Evolutionary conservation across 2,329 filamentous ascomycete genomes (phyloP).

Genomic region (Pestalotiopsis sp.): DNA sequence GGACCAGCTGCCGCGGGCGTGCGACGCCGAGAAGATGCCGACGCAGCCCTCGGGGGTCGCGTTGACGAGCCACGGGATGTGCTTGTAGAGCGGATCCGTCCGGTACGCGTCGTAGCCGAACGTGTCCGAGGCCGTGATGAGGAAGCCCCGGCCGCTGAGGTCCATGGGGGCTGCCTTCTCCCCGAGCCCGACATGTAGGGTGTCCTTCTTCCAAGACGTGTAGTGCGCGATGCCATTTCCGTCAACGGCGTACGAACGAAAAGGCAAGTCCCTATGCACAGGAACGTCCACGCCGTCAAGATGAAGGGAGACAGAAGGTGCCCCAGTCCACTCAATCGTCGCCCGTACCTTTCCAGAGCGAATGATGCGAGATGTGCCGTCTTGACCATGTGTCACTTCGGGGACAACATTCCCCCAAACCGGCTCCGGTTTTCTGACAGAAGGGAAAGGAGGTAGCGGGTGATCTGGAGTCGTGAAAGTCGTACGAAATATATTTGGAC

Average conservation of each 20-base stretch:
- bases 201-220: constrained; percentile 61
- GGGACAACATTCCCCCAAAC: constrained; percentile 35
- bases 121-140: constrained; percentile 69
- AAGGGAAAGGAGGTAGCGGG: constrained; percentile 67
- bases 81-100: constrained; percentile 75
- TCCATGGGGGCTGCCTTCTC: constrained; percentile 77
- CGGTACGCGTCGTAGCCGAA: constrained; percentile 74
- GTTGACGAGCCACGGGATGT: constrained; percentile 74
- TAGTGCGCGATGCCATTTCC: constrained; percentile 67
- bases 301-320: constrained; percentile 59
- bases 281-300: constrained; percentile 51
- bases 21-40: constrained; percentile 68
- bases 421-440: constrained; percentile 47
- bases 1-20: constrained; percentile 65
- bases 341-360: constrained; percentile 52
- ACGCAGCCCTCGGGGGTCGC: constrained; percentile 66
- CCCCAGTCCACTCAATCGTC: constrained; percentile 59
- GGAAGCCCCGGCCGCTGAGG: constrained; percentile 66
- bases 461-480: constrained; percentile 66
- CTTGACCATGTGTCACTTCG: constrained; percentile 33
- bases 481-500: constrained; percentile 67
- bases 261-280: constrained; percentile 64
- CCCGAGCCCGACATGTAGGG: constrained; percentile 68
- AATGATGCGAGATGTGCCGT: constrained; percentile 42
- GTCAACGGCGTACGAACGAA: constrained; percentile 68